A percentile compares a stretch with the other conserved stretches of the same genome.
Conservation (phyloP, 2,329 filamentous ascomycete species). For the Cladophialophora immunda region DNA sequence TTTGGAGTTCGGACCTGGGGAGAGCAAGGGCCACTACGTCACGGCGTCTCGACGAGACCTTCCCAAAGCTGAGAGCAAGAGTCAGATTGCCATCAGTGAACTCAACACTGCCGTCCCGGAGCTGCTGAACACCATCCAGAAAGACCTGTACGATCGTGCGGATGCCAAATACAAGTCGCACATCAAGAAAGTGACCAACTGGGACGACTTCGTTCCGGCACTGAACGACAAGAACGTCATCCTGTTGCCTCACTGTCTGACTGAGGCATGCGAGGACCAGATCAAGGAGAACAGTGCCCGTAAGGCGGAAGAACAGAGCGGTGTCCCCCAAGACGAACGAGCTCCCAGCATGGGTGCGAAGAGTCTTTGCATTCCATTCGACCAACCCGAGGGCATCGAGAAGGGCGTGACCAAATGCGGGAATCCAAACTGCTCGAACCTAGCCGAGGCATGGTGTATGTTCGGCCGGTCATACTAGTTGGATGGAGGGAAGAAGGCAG, state of each 20-base stretch:
- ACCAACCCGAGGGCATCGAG: constrained; percentile 82
- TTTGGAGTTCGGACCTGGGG: constrained; percentile 95
- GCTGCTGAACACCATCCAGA: constrained; percentile 89
- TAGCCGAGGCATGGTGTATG: constrained; percentile 88
- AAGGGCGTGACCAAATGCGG: constrained; percentile 88
- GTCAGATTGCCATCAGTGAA: constrained; percentile 78
- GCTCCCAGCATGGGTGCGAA: constrained; percentile 80
- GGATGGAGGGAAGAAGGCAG: not conserved
- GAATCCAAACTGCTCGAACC: constrained; percentile 81
- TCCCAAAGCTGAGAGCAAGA: constrained; percentile 61
- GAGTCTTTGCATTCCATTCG: constrained; percentile 80
- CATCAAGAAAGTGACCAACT: constrained; percentile 81
- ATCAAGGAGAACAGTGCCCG: constrained; percentile 92
- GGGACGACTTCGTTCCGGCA: constrained; percentile 89
- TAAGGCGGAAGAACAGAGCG: constrained; percentile 66
- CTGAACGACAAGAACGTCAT: constrained; percentile 93
- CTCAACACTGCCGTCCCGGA: constrained; percentile 77
- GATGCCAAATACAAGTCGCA: constrained; percentile 81
- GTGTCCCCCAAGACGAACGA: constrained; percentile 76
- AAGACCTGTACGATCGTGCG: constrained; percentile 80
- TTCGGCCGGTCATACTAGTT: constrained; percentile 71
- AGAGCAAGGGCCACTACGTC: constrained; percentile 84
- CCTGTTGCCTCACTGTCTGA: constrained; percentile 88
- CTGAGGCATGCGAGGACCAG: constrained; percentile 85
- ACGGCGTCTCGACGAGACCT: constrained; percentile 88